phyloP scores from a whole-genome alignment of 2,329 filamentous ascomycete genomes.

The Aureobasidium vineae region DNA sequence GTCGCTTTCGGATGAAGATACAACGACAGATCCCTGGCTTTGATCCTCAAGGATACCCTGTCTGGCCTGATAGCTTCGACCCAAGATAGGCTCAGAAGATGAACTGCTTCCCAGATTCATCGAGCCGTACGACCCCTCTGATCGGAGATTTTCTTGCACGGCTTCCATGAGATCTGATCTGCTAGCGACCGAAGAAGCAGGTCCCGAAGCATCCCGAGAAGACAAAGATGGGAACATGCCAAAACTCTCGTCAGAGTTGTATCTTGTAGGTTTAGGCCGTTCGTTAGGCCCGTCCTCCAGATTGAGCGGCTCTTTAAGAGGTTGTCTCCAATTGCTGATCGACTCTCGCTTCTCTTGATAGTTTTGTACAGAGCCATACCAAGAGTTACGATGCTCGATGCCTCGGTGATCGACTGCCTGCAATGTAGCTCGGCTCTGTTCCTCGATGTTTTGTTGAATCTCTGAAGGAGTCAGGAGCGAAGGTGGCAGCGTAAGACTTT shows the following conservation, averaged over 20 bases:
- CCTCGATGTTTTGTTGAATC: constrained; percentile 19
- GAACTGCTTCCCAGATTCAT: constrained; percentile 26
- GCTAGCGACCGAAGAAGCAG: constrained; percentile 48
- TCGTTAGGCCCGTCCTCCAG: constrained; percentile 29
- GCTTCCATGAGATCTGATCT: constrained; percentile 31
- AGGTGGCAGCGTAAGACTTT: constrained; percentile 33
- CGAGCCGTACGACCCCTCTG: constrained; percentile 15
- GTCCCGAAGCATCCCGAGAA: constrained; percentile 55
- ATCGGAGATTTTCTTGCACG: constrained; percentile 27
- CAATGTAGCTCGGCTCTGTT: constrained; percentile 8
- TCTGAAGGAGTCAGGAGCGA: constrained; percentile 29
- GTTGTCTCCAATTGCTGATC: constrained; percentile 32
- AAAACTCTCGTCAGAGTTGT: constrained; percentile 62
- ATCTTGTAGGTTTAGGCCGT: constrained; percentile 31
- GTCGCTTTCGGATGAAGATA: constrained; percentile 11
- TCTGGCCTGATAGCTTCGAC: constrained; percentile 9
- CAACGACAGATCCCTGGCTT: not conserved
- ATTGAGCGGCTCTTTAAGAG: constrained; percentile 33
- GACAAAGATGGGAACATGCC: constrained; percentile 63
- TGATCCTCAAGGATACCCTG: not conserved
- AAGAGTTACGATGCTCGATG: constrained; percentile 23
- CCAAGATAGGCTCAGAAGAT: constrained; percentile 16
- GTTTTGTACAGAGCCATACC: constrained; percentile 22
- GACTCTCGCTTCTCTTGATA: constrained; percentile 16
- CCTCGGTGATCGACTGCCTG: constrained; percentile 19